Evolutionary conservation across 345 rosid species (phyloP), one percentile per base, ranked within the genome.

Genomic region (Dipteronia sinensis): DNA sequence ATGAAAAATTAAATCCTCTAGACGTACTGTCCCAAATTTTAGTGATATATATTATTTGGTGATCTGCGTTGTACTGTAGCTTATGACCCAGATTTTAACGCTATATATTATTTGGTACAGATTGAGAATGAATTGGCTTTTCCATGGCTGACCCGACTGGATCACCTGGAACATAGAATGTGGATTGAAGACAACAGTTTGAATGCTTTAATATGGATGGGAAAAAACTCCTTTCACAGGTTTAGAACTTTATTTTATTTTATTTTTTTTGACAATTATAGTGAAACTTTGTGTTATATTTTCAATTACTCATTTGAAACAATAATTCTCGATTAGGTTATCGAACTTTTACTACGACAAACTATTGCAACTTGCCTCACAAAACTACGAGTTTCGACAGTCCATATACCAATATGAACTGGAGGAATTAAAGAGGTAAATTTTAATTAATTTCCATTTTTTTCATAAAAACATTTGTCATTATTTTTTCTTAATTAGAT

Each of bases 101-200:
- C 13, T 46, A 46, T 9, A 0, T 46, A 10, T 46, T 7, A 49
- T 11, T 25, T 29, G 19, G 2, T 31, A 31, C n/a, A 92, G 94
- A 86, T 88, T 51, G 76, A 79, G 79, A 76, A 86, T 15, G 93
- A 90, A 51, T 27, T 89, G 76, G 69, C 75, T 44, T 74, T 83
- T 76, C 90, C 92, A 22, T 90, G 93, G 93, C 73, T 85, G 9
- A 88, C 92, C 47, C 83, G 91, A 71, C 71, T 84, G 74, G 93
- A 85, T 46, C 93, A 88, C 73, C 79, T 90, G 55, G 93, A 90
- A 44, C 86, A 92, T 70, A 86, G 97, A 70, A 82, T 42, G 78
- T 88, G 87, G 90, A 85, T 92, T 53, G 94, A 90, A 80, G 89
- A 88, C 53, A 83, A 76, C 10, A 74, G 74, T 56, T 81, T 65